Evolutionary conservation across 345 rosid species (phyloP).

Genomic region (Brassica nigra): DNA sequence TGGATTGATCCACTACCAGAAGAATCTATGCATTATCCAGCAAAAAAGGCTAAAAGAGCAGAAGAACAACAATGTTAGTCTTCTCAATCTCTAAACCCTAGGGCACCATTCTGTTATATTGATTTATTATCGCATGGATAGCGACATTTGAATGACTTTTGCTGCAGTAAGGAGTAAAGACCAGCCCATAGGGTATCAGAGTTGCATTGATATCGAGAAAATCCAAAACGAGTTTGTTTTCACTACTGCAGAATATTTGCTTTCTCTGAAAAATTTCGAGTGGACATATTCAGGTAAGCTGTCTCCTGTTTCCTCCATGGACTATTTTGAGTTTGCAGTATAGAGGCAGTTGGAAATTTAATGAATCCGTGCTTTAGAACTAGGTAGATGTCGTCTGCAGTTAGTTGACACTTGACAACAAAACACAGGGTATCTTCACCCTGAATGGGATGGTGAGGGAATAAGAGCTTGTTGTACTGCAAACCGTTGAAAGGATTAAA

Average conservation of each 20-base stretch:
- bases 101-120: conserved; percentile 12
- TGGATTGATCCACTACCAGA: conserved; percentile 77
- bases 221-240: conserved; percentile 80
- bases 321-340: conserved; percentile 26
- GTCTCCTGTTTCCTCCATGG: conserved; percentile 4
- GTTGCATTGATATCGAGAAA: conserved; percentile 62
- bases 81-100: conserved; percentile 20
- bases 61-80: conserved; percentile 59
- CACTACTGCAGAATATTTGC: conserved; percentile 80
- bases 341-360: conserved; percentile 11
- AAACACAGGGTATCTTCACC: conserved; percentile 2
- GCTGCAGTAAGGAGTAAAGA: conserved; percentile 49
- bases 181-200: conserved; percentile 47
- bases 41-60: conserved; percentile 69
- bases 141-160: conserved; percentile 16
- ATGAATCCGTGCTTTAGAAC: conserved; percentile 4
- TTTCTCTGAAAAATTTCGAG: conserved; percentile 62
- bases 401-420: conserved; percentile 20
- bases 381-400: conserved; percentile 1
- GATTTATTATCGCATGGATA: conserved; percentile 18
- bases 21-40: conserved; percentile 54
- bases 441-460: conserved; percentile 10
- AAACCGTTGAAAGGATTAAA: conserved; percentile 7
- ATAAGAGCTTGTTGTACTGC: conserved; percentile 6
- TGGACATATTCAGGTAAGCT: conserved; percentile 71